Evolutionary conservation across 2,329 filamentous ascomycete species (phyloP), one percentile per base, ranked within the genome.

Genomic region (Emmonsiellopsis sp.): DNA sequence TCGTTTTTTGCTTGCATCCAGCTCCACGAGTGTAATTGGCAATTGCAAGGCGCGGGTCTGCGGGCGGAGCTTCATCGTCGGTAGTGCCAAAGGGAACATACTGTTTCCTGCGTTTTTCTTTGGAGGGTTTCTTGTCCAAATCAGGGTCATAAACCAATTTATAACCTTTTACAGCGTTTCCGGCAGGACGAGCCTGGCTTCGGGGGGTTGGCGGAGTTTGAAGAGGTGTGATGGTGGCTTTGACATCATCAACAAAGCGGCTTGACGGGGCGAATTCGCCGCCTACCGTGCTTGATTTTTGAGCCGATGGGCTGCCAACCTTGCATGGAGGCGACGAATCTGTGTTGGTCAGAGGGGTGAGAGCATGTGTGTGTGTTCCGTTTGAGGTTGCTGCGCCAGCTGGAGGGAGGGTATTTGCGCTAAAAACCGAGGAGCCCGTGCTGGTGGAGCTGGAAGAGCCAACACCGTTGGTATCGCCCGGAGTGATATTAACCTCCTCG

Each of bases 11-110:
- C 60, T 84, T 87, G 62, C 85, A 74, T 72, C 73, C 85, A 75
- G 63, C 81, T 51, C 76, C 77, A 57, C 80, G 76, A 56, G 74
- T 78, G 65, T 86, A 86, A 62, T 82, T 81, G 56, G 75, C 70
- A 64, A 85, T 81, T 42, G 74, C 82, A 56, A 95, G 77, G 63
- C 93, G 87, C 59, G 93, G 93, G 71, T 98, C 93, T 60, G 82
- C 75, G 66, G 87, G 82, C 75, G 81, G 80, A 9, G 57, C 53
- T 56, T 64, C 61, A 74, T 89, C 85, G 83, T 91, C 85, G 80
- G 87, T 82, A 83, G 71, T 65, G 53, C 76, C 66, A 67, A 81
- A 78, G 55, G 75, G 67, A 55, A 72, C 72, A 64, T 80, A 83
- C 58, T 75, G 70, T 60, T 78, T 76, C 70, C 73, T 75, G 66